phyloP scores from a whole-genome alignment of 108 stramenopile genomes.

The Aureococcus anophagefferens region DNA sequence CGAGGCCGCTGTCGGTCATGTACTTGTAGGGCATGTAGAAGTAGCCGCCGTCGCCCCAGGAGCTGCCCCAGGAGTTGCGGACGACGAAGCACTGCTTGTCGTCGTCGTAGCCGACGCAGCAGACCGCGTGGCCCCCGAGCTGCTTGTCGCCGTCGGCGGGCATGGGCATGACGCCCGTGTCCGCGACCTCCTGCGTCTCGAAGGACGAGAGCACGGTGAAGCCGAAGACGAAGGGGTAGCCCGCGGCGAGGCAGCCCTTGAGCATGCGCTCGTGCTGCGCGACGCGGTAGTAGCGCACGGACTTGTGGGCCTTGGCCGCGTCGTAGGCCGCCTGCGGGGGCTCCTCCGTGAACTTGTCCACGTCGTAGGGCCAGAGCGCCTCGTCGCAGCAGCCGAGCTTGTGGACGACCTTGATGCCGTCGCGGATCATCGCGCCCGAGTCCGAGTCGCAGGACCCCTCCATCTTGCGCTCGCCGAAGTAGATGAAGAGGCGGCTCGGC shows the following conservation, averaged over 20 bases:
- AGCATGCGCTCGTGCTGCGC: neutral
- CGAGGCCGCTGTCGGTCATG: neutral
- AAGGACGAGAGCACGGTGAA: neutral
- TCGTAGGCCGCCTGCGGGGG: neutral
- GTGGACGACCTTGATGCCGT: too few relatives aligned
- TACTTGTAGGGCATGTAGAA: conserved; percentile 5
- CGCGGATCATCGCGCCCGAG: too few relatives aligned
- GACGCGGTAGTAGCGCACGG: neutral
- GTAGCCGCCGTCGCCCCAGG: conserved; percentile 6
- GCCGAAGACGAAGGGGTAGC: conserved; percentile 9
- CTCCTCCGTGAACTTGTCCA: too few relatives aligned
- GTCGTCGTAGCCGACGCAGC: conserved; percentile 3
- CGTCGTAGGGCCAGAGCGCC: too few relatives aligned
- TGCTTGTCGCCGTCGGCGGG: neutral
- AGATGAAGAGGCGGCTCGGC: too few relatives aligned
- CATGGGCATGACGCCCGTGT: neutral
- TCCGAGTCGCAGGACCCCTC: too few relatives aligned
- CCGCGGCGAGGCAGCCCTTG: conserved; percentile 11
- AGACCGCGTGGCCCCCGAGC: neutral
- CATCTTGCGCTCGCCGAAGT: too few relatives aligned
- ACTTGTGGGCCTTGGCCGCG: neutral
- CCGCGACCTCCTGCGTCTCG: neutral
- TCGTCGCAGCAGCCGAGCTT: too few relatives aligned
- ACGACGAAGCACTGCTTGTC: neutral
- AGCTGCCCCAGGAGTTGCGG: conserved; percentile 4